These are phyloP conservation scores for Xylaria grammica DNA, from an alignment of 495 filamentous ascomycete genomes.

Conservation along the genomic window DNA sequence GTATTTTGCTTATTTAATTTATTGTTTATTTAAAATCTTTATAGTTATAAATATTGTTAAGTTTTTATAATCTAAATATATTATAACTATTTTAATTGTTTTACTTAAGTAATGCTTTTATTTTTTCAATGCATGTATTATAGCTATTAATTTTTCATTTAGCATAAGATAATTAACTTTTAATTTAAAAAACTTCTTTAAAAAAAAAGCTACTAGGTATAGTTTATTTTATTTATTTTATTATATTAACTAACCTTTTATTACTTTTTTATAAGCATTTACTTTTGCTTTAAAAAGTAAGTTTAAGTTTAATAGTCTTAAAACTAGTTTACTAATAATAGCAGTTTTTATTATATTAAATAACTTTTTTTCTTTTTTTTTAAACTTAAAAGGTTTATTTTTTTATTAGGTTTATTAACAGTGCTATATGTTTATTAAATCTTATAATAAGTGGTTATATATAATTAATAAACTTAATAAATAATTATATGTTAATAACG, in stretches of 20 bases:
- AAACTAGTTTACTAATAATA: too few species aligned
- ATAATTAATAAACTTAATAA: slow-evolving; percentile 29
- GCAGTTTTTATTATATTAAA: slow-evolving; percentile 6
- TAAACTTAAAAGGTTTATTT: slow-evolving; percentile 17
- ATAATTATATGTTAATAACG: slow-evolving; percentile 25
- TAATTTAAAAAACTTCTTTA: too few species aligned
- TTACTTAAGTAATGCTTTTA: slow-evolving; percentile 29
- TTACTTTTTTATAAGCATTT: too few species aligned
- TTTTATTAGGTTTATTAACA: slow-evolving; percentile 25
- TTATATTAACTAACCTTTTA: too few species aligned
- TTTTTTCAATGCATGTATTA: slow-evolving; percentile 30
- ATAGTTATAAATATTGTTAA: slow-evolving; percentile 34
- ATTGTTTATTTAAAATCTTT: slow-evolving; percentile 31
- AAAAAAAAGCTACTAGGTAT: too few species aligned
- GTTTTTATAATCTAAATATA: slow-evolving; percentile 35
- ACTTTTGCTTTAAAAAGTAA: too few species aligned
- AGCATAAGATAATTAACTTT: not conserved
- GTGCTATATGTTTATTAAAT: slow-evolving; percentile 24
- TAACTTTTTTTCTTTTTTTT: slow-evolving; percentile 18
- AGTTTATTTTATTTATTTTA: too few species aligned
- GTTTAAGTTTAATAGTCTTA: too few species aligned
- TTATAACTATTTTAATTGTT: slow-evolving; percentile 10
- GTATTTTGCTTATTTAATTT: slow-evolving; percentile 32
- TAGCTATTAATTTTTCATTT: slow-evolving; percentile 20
- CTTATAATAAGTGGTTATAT: slow-evolving; percentile 25